Percentiles rank a stretch among this genome's conserved stretches.
These are phyloP conservation scores for Amylocystis lapponica DNA, from an alignment of 768 basidiomycete genomes.

Conservation along the genomic window DNA sequence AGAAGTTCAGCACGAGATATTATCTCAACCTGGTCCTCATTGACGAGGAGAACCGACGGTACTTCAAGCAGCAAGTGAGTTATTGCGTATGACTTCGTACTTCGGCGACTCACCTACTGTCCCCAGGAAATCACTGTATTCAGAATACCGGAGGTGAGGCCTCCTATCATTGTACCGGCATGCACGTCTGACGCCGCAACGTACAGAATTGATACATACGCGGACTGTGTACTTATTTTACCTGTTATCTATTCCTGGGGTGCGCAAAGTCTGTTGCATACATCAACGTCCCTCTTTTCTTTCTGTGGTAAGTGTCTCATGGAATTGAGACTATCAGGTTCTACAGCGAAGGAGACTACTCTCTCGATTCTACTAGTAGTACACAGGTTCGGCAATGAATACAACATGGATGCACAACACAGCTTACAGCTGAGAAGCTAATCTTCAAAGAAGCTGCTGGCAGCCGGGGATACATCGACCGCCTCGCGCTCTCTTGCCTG, in stretches of 20 bases:
- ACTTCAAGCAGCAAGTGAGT: constrained; percentile 91
- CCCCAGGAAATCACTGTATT: constrained; percentile 80
- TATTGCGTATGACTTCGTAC: not conserved
- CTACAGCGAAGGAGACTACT: not conserved
- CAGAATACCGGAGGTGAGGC: constrained; percentile 77
- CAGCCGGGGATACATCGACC: no score
- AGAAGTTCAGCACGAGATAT: constrained; percentile 96
- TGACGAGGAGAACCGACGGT: constrained; percentile 95
- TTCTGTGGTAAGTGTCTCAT: no score
- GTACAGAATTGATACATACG: constrained; percentile 30
- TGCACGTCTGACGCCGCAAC: not conserved
- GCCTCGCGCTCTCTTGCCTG: no score
- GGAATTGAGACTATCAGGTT: no score
- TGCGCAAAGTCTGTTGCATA: not conserved
- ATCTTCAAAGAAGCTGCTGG: constrained; percentile 2
- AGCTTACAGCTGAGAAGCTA: no score
- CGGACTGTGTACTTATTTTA: constrained; percentile 19
- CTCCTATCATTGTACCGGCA: no score
- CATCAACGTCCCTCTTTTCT: no score
- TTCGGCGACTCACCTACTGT: not conserved
- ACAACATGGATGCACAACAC: no score
- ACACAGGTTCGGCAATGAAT: no score
- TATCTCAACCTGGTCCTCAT: constrained; percentile 97
- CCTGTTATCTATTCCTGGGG: constrained; percentile 20
- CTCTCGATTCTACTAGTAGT: not conserved